Base-by-base conservation (phyloP, 176 grass and related monocot genomes). In the Hordeum marinum region DNA sequence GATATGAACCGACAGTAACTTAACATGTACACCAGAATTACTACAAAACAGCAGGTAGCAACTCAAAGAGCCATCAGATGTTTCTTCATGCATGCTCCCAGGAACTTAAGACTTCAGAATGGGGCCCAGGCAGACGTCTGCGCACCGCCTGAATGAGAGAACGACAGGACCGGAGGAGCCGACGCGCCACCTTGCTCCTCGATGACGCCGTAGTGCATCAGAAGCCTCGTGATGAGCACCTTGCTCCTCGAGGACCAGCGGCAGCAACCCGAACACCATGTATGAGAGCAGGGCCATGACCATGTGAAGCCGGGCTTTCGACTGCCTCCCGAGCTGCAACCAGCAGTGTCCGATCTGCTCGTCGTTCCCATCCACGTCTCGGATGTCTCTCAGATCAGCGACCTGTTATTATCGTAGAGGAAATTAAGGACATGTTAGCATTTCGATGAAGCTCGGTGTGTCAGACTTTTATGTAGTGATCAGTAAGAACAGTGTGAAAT, bases 231-330 rank as follows among this genome's bases (percentile, higher is more conserved):
- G 77, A 95, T 75, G 17, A 98, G 63, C 63, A 94, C n/a, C n/a
- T n/a, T n/a, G n/a, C n/a, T n/a, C n/a, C n/a, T n/a, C n/a, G n/a
- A 91, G 64, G 9, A 92, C 68, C 35, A 93, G 93, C 4, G 96
- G 96, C 12, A 94, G 80, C 71, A 92, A 72, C 40, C 96, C 96
- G 5, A 84, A 85, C 32, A 99, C 10, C 26, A 99, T 70, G 79
- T 94, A 96, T 36, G 96, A 94, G 31, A 92, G 11, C 54, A 96
- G 25, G 17, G 93, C 96, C 18, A 92, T 75, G 54, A 85, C 25
- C 57, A 90, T 74, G 67, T 99, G 96, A 0, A 87, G 79, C 58
- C 27, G 78, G 60, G 89, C 89, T 45, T 86, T 93, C 18, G 81
- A 78, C 72, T 85, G 86, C 29, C 74, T 69, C 42, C 96, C 96